Base-by-base conservation (phyloP, 441 rosid species). In the Erysimum pusillum region DNA sequence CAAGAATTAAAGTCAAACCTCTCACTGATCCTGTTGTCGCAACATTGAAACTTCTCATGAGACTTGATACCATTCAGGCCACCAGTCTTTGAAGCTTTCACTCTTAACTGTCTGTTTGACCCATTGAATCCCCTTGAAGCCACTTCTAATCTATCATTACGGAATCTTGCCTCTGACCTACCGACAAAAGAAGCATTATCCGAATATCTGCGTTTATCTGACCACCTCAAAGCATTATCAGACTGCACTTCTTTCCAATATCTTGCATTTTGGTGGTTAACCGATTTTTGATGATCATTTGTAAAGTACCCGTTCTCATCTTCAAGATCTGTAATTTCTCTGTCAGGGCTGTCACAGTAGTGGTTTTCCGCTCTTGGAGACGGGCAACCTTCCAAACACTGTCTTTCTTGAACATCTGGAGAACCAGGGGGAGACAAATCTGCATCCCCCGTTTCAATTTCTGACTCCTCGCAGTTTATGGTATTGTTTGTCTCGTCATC, bases 1-100 rank as follows among this genome's bases (percentile, higher is more conserved):
- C 94, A 94, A 53, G 91, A 81, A 79, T 86, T 83, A 63, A 51
- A 85, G 41, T 83, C 89, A 74, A 83, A 86, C 69, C 95, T 86
- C 77, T 90, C 97, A 79, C 61, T 78, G 66, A 63, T 80, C 75
- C 87, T 80, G 79, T 65, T 83, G 73, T 76, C 81, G 32, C 85
- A 73, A 80, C 90, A 76, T 49, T 85, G 88, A 42, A 82, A 80
- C 87, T 86, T 89, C 77, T 91, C 97, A 49, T 66, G 78, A 48
- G 80, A 81, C 86, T 88, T 92, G 38, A 77, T 77, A 70, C 89
- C 76, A 75, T 71, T 91, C 75, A 87, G 84, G 59, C 83, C 64
- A 69, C 71, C 83, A 67, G 87, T 69, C 85, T 87, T 92, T 14
- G 76, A 76, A 71, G 83, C 71, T 67, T 71, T 90, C 14, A 80